Conservation (phyloP, 2,329 filamentous ascomycete species). For the Mariannaea sp. region DNA sequence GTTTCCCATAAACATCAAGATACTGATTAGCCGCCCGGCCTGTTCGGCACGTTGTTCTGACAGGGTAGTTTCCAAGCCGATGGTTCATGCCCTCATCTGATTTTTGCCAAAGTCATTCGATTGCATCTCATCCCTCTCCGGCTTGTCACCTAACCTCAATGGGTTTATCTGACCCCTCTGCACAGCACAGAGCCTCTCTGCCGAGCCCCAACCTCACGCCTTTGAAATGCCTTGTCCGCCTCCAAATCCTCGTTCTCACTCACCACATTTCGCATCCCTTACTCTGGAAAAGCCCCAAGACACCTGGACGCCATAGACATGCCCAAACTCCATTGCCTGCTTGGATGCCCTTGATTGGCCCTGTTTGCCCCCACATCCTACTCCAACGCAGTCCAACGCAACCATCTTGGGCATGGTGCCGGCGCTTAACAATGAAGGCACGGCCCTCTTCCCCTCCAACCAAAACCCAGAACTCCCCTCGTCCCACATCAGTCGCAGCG, state of each 20-base stretch:
- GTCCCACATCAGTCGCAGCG: constrained; percentile 6
- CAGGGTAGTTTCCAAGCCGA: neutral
- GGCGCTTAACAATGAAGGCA: constrained; percentile 37
- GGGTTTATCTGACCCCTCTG: neutral
- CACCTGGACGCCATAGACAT: no score
- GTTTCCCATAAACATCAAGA: no score
- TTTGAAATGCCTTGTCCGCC: neutral
- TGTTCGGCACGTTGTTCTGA: constrained; percentile 1
- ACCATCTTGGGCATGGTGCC: constrained; percentile 27
- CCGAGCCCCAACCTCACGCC: neutral
- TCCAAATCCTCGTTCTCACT: neutral
- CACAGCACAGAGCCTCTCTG: neutral
- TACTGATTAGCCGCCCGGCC: constrained; percentile 20
- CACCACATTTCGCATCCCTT: no score
- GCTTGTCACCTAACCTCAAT: neutral
- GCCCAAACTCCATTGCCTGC: no score
- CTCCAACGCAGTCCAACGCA: constrained; percentile 12
- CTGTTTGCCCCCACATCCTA: neutral
- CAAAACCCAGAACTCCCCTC: constrained; percentile 20
- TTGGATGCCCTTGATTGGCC: constrained; percentile 23
- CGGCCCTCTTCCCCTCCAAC: constrained; percentile 25
- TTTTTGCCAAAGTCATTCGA: constrained; percentile 26
- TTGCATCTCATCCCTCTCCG: constrained; percentile 11
- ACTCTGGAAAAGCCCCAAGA: no score
- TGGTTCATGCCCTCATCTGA: neutral